These are phyloP conservation scores for Diaporthe australafricana DNA, from an alignment of 2,329 filamentous ascomycete species.

Conservation along the genomic window DNA sequence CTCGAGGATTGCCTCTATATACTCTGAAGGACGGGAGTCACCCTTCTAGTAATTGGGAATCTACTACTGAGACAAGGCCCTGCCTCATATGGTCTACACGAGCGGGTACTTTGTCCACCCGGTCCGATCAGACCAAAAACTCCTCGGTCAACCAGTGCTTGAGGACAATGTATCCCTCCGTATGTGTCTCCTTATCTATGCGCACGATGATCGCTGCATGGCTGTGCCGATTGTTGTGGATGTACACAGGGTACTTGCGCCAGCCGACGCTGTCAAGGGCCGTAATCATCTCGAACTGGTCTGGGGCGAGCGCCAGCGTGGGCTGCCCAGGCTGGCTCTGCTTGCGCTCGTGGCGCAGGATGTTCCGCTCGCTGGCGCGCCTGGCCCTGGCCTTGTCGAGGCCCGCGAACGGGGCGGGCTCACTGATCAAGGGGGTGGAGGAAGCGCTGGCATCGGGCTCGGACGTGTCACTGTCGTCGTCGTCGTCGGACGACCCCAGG, in stretches of 20 bases:
- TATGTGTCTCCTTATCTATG: conserved; percentile 72
- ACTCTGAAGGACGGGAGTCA: not conserved
- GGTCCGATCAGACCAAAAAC: conserved; percentile 68
- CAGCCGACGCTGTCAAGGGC: conserved; percentile 76
- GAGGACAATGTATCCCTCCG: conserved; percentile 82
- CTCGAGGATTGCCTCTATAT: not conserved
- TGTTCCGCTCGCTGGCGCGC: conserved; percentile 48
- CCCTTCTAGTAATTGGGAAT: not conserved
- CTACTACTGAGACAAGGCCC: not conserved
- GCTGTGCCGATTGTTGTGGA: conserved; percentile 81
- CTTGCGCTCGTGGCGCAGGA: conserved; percentile 54
- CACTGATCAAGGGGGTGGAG: conserved; percentile 5
- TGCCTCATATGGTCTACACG: not conserved
- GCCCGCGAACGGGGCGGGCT: conserved; percentile 21
- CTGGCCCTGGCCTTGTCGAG: conserved; percentile 42
- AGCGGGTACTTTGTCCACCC: not conserved
- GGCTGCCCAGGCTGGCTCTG: conserved; percentile 63
- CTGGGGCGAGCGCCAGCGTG: conserved; percentile 80
- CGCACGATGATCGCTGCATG: conserved; percentile 93
- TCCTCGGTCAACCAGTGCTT: conserved; percentile 83
- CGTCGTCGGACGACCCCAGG: conserved; percentile 61
- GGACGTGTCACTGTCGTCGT: conserved; percentile 28
- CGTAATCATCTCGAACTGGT: conserved; percentile 88
- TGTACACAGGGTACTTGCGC: conserved; percentile 77
- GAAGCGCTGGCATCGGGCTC: conserved; percentile 27